phyloP scores from a whole-genome alignment of 2,329 filamentous ascomycete genomes.

The Botryosphaeria dothidea region DNA sequence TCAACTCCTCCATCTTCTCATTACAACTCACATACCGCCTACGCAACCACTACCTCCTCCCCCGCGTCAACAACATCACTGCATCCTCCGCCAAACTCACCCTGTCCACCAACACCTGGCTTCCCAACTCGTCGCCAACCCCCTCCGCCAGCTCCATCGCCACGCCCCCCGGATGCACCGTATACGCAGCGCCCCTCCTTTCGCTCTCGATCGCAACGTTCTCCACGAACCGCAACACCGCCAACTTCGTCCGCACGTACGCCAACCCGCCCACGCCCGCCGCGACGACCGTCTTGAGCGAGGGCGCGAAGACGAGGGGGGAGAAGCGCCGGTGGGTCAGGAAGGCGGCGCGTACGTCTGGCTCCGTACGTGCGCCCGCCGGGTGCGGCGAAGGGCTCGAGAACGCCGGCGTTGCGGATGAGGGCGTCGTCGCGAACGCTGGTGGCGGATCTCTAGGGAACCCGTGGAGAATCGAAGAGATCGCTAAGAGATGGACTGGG shows the following conservation, averaged over 20 bases:
- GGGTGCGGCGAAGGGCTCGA: not conserved
- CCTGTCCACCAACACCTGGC: constrained; percentile 9
- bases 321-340: too few relatives aligned
- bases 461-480: too few relatives aligned
- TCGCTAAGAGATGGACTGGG: too few relatives aligned
- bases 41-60: constrained; percentile 48
- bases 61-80: constrained; percentile 36
- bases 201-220: constrained; percentile 46
- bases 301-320: too few relatives aligned
- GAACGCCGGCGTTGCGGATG: constrained; percentile 32
- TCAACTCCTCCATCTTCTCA: constrained; percentile 52
- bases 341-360: too few relatives aligned
- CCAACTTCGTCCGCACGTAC: constrained; percentile 54
- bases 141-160: constrained; percentile 24
- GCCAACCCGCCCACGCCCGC: constrained; percentile 22
- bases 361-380: too few relatives aligned
- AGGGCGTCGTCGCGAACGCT: too few relatives aligned
- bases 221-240: constrained; percentile 52
- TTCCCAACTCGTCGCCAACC: not conserved
- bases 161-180: constrained; percentile 33
- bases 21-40: constrained; percentile 47
- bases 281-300: too few relatives aligned
- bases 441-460: too few relatives aligned
- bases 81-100: constrained; percentile 9
- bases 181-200: constrained; percentile 27